phyloP scores from a whole-genome alignment of 208 protist genomes.

The Trypanosoma melophagium region DNA sequence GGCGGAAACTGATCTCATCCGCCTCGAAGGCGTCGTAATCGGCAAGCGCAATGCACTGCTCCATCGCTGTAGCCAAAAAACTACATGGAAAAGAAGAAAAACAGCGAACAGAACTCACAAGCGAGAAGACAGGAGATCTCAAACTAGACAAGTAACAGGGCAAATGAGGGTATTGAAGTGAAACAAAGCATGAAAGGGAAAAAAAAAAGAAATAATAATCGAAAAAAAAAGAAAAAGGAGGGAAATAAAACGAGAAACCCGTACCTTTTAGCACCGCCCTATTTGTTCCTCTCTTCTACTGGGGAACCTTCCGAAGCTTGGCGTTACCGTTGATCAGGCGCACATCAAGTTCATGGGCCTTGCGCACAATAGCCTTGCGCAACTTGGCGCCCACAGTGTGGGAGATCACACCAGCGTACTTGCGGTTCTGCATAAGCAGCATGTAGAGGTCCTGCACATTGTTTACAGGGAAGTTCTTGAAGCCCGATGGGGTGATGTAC shows the following conservation, averaged over 20 bases:
- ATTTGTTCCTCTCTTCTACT: slow-evolving; percentile 14
- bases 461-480: slow-evolving; percentile 96
- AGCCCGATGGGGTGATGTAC: slow-evolving; percentile 96
- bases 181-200: background rate
- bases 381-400: slow-evolving; percentile 94
- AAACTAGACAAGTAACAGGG: too few relatives aligned
- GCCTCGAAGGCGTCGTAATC: slow-evolving; percentile 58
- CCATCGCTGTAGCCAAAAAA: slow-evolving; percentile 21
- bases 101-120: background rate
- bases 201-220: background rate
- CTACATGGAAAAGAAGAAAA: background rate
- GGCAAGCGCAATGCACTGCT: slow-evolving; percentile 78
- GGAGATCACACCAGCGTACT: slow-evolving; percentile 98
- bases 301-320: slow-evolving; percentile 93
- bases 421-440: slow-evolving; percentile 99
- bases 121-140: too few relatives aligned
- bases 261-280: background rate
- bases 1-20: slow-evolving; percentile 85
- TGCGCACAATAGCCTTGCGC: slow-evolving; percentile 97
- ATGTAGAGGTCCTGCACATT: slow-evolving; percentile 98
- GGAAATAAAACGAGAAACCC: slow-evolving; percentile 16
- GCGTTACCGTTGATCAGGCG: slow-evolving; percentile 96
- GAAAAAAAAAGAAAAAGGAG: background rate
- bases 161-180: too few relatives aligned
- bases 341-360: slow-evolving; percentile 98